Evolutionary conservation across 2,329 filamentous ascomycete species (phyloP), one percentile per base, ranked within the genome.

Genomic region (Aureobasidium pullulans): DNA sequence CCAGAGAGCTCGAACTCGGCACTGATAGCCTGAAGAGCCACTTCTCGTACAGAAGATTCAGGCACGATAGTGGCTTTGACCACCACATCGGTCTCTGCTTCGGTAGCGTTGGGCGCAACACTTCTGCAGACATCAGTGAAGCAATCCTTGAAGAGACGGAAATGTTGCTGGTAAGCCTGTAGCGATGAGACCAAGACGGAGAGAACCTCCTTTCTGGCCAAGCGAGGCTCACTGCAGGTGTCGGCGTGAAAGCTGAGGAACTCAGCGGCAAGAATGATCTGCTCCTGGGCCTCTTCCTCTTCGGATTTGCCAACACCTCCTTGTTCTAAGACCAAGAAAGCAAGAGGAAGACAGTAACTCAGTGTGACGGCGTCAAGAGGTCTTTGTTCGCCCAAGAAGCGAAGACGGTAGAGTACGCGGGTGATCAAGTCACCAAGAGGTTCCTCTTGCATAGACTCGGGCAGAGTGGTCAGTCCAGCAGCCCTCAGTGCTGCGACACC

Each of bases 91-190:
- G 94, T 86, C 74, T 99, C 95, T 1, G 81, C 74, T 3, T 79
- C 71, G 59, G 73, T 85, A 64, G 96, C 91, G 67, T 90, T 96
- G 2, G 88, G 85, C 3, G 93, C 88, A 54, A 97, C 81, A 64
- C 87, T 92, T 61, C 91, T 86, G 67, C 89, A 90, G 64, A 95
- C 82, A 71, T 97, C 90, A 57, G 88, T 81, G 63, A 99, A 83
- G 68, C 90, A 96, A 73, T 99, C 94, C 72, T 93, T 96, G 74
- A 96, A 85, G 60, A 92, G 79, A 74, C 96, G 96, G 77, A 96
- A 96, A 73, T 99, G 94, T 69, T 96, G 91, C 46, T 85, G 87
- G 71, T 96, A 96, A 62, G 77, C 82, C 70, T 95, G 89, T 89
- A 99, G 95, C 1, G 91, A 87, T 46, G 79, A 79, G 60, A 96